phyloP scores from a whole-genome alignment of 2,329 filamentous ascomycete genomes.

The Aspergillus quadrilineatus region DNA sequence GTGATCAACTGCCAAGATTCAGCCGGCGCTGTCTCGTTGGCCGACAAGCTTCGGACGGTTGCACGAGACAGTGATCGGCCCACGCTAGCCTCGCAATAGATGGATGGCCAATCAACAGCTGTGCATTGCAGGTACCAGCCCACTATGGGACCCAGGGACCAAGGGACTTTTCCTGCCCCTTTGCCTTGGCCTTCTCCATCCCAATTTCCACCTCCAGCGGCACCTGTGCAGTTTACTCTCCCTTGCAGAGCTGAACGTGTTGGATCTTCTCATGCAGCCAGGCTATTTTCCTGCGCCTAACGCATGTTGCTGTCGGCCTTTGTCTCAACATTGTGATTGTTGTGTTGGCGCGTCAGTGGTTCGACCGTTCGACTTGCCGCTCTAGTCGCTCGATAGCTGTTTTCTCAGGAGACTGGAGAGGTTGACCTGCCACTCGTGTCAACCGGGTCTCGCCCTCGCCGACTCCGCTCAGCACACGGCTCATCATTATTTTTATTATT shows the following conservation, averaged over 20 bases:
- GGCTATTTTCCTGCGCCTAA: not conserved
- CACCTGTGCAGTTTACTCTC: not conserved
- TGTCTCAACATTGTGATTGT: not conserved
- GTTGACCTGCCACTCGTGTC: slow-evolving; percentile 5
- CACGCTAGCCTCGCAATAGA: slow-evolving; percentile 18
- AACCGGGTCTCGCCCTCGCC: not conserved
- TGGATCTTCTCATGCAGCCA: not conserved
- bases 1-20: not conserved
- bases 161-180: slow-evolving; percentile 14
- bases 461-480: not conserved
- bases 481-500: not conserved
- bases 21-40: not conserved
- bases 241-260: not conserved
- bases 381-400: not conserved
- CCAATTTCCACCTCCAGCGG: not conserved
- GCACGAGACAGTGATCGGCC: slow-evolving; percentile 25
- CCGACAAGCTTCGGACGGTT: slow-evolving; percentile 22
- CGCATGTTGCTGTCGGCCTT: not conserved
- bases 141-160: slow-evolving; percentile 5
- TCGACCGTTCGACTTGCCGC: not conserved
- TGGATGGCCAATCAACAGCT: slow-evolving; percentile 5
- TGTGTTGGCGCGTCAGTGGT: slow-evolving; percentile 1
- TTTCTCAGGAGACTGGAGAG: slow-evolving; percentile 9
- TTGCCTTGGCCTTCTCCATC: slow-evolving; percentile 4
- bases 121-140: slow-evolving; percentile 1